These are phyloP conservation scores for Metarhizium guizhouense DNA, from an alignment of 2,329 filamentous ascomycete genomes.

Conservation along the genomic window DNA sequence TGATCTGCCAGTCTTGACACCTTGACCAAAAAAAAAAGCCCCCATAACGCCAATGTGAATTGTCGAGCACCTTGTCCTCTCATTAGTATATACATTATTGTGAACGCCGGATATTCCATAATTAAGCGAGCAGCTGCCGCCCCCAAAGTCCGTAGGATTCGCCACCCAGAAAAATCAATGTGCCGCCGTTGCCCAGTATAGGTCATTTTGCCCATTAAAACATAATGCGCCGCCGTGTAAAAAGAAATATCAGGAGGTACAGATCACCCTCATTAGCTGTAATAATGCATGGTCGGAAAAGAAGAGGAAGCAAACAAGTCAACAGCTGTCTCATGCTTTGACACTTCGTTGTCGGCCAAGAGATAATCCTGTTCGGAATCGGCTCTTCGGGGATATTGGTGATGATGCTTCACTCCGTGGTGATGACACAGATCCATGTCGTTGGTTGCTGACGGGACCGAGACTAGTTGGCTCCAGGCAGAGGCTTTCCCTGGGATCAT, in stretches of 20 bases:
- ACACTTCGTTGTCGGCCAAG: conserved; percentile 32
- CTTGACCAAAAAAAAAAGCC: neutral
- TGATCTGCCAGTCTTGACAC: neutral
- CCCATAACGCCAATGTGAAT: neutral
- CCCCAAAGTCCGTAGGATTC: neutral
- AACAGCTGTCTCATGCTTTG: conserved; percentile 18
- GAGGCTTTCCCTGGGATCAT: conserved; percentile 10
- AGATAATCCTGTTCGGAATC: conserved; percentile 25
- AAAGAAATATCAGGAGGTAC: conserved; percentile 1
- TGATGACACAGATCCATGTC: conserved; percentile 22
- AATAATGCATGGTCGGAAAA: neutral
- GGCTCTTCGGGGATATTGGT: conserved; percentile 21
- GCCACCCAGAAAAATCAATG: neutral
- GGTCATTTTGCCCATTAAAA: conserved; percentile 1
- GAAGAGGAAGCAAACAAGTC: neutral
- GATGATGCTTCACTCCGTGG: conserved; percentile 14
- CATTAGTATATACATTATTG: neutral
- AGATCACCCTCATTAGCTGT: neutral
- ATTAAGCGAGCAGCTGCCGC: neutral
- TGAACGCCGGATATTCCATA: neutral
- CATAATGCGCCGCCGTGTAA: conserved; percentile 4
- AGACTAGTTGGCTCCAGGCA: conserved; percentile 13
- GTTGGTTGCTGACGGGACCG: conserved; percentile 34
- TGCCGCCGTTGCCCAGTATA: neutral
- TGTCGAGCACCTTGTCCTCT: neutral